Conservation (phyloP, 768 basidiomycete genomes). For the Fomitopsis pulvina region DNA sequence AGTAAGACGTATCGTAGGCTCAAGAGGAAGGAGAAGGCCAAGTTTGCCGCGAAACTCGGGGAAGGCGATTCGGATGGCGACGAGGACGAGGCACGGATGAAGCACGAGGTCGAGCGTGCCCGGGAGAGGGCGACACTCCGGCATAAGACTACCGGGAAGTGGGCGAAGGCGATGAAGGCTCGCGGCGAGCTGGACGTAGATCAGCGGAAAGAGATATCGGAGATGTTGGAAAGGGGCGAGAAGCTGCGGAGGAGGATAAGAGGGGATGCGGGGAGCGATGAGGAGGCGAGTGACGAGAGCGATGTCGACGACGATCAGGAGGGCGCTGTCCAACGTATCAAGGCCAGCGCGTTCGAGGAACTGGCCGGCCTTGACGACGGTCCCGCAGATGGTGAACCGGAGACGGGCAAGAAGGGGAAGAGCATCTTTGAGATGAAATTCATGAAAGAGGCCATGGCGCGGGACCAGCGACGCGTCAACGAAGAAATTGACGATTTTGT, state of each 20-base stretch:
- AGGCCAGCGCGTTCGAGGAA: constrained; percentile 72
- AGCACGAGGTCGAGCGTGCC: constrained; percentile 74
- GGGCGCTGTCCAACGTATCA: constrained; percentile 45
- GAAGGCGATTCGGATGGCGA: constrained; percentile 44
- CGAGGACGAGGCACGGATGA: constrained; percentile 47
- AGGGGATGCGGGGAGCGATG: constrained; percentile 54
- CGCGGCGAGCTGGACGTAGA: constrained; percentile 63
- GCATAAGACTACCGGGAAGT: constrained; percentile 86
- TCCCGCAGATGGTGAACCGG: constrained; percentile 16
- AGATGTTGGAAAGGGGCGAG: constrained; percentile 84
- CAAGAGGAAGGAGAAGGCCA: constrained; percentile 70
- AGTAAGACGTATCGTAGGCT: constrained; percentile 88
- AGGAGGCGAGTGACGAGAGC: constrained; percentile 40
- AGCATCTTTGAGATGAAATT: constrained; percentile 95
- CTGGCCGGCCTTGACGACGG: constrained; percentile 41
- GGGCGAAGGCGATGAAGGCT: constrained; percentile 71
- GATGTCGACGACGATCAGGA: constrained; percentile 32
- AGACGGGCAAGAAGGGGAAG: constrained; percentile 40
- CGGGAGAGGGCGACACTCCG: constrained; percentile 83
- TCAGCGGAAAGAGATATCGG: constrained; percentile 63
- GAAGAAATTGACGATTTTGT: constrained; percentile 68
- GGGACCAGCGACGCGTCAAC: constrained; percentile 51
- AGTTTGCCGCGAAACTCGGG: constrained; percentile 40
- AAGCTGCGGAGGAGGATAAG: constrained; percentile 69
- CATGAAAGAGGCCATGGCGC: constrained; percentile 87